Evolutionary conservation across 345 rosid species (phyloP), one percentile per base, ranked within the genome.

Genomic region (Citrus reticulata): DNA sequence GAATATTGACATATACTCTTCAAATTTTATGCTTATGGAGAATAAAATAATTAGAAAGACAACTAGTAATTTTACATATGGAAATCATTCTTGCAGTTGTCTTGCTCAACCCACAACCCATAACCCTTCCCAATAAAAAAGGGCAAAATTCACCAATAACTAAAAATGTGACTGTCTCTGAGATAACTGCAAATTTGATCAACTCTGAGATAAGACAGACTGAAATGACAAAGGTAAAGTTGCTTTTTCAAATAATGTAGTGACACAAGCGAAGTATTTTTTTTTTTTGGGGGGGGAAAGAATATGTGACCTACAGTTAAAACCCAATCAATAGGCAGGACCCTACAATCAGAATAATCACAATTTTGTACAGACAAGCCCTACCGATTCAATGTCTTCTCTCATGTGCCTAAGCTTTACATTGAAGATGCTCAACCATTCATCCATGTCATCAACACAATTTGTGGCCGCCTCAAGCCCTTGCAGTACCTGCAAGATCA

Each of bases 361-460:
- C 20, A 78, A 37, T 42, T 40, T 73, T 29, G 29, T 60, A 63
- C 19, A 40, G 72, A 69, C 37, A 76, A 37, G 66, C 49, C 58
- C 79, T 87, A 96, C 99, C 85, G 99, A 96, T 73, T 91, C 97
- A 83, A 96, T 94, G 74, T 94, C 99, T 86, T 96, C 98, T 86
- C 99, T 90, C 99, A 96, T 96, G 81, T 96, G 99, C 87, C 99
- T 93, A 75, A 96, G 95, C 88, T 96, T 96, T 59, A 96, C 81
- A 82, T 96, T 96, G 87, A 96, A 96, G 84, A 94, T 93, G 80
- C 99, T 91, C 81, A 96, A 81, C 98, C 99, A 96, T 82, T 94
- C 94, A 85, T 94, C 99, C 98, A 96, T 93, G 85, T 96, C 99
- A 77, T 94, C 99, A 76, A 89, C 98, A 85, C 94, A 93, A 86